These are phyloP conservation scores for Polychaeton citri DNA, from an alignment of 2,329 filamentous ascomycete genomes.

Conservation along the genomic window DNA sequence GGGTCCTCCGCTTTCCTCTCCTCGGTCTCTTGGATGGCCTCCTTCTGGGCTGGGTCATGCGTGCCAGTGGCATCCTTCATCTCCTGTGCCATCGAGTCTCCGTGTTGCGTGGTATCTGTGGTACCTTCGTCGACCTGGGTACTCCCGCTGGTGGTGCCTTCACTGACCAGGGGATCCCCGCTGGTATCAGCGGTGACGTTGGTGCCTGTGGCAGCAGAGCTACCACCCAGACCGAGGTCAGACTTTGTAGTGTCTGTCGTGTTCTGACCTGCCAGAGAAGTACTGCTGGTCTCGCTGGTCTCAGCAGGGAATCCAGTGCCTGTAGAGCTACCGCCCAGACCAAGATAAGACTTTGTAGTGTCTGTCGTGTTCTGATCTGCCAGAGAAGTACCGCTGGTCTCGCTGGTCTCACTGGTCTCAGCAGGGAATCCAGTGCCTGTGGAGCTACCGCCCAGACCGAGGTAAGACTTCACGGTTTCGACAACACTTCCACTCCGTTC, in stretches of 20 bases:
- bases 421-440: too few relatives aligned
- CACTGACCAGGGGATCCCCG: too few relatives aligned
- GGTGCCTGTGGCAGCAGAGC: neutral
- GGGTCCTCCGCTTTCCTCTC: neutral
- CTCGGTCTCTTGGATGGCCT: slow-evolving; percentile 1
- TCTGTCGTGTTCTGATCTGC: slow-evolving; percentile 3
- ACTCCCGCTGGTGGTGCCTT: too few relatives aligned
- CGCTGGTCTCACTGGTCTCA: too few relatives aligned
- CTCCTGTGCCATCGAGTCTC: neutral
- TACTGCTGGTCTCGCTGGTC: too few relatives aligned
- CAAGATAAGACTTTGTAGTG: slow-evolving; percentile 11
- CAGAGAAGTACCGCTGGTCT: too few relatives aligned
- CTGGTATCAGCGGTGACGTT: too few relatives aligned
- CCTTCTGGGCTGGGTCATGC: neutral
- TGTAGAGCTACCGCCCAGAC: slow-evolving; percentile 4
- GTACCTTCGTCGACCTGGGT: neutral
- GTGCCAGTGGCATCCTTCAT: neutral
- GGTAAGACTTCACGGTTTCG: slow-evolving; percentile 10
- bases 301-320: too few relatives aligned
- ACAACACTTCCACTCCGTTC: slow-evolving; percentile 8
- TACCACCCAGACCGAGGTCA: slow-evolving; percentile 9
- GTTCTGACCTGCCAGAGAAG: slow-evolving; percentile 1
- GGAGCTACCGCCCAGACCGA: slow-evolving; percentile 7
- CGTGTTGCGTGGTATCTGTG: neutral
- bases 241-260: slow-evolving; percentile 8